Base-by-base conservation (phyloP, 441 rosid species). In the Omphalea diandra region DNA sequence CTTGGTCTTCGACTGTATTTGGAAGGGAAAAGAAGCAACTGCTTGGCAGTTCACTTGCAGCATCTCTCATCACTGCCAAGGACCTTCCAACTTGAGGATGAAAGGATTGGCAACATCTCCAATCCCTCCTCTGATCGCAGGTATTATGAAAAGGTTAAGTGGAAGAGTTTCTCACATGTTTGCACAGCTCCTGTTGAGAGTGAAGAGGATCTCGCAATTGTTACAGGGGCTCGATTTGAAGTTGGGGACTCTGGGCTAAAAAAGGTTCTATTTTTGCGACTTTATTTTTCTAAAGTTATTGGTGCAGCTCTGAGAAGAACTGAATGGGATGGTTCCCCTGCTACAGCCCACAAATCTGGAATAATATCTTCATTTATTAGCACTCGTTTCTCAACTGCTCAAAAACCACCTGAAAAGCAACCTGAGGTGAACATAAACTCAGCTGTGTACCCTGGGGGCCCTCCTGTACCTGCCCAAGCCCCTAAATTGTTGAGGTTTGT, bases 11-110 rank as follows among this genome's bases (percentile, higher is more conserved):
- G 99, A 58, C 87, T 95, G 57, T 93, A 88, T 81, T 82, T 95
- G 63, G 97, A 95, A 68, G 99, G 99, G 52, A 81, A 88, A 83
- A 83, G 94, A 77, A 90, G 92, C 84, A 93, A 93, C 73, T 83
- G 88, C 68, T 70, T 95, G 66, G 97, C 98, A 9, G 81, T 95
- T 69, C 97, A 93, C 77, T 63, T 93, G 79, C 99, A 95, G 82
- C 99, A 95, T 77, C 97, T 95, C 56, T 93, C 99, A 47, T 90
- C 98, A 2, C 84, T 86, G 47, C 99, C 98, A 3, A 91, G 86
- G 70, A 80, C 86, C 61, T 85, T 88, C 77, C 96, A 83, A 69
- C 94, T 94, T 22, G 73, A 70, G 53, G 50, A n/a, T 43, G 74
- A 73, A 59, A 57, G 27, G 27, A 44, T 15, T 1, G 63, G 56